phyloP scores from a whole-genome alignment of 2,329 filamentous ascomycete species.

The Parasarocladium wereldwijsianum region DNA sequence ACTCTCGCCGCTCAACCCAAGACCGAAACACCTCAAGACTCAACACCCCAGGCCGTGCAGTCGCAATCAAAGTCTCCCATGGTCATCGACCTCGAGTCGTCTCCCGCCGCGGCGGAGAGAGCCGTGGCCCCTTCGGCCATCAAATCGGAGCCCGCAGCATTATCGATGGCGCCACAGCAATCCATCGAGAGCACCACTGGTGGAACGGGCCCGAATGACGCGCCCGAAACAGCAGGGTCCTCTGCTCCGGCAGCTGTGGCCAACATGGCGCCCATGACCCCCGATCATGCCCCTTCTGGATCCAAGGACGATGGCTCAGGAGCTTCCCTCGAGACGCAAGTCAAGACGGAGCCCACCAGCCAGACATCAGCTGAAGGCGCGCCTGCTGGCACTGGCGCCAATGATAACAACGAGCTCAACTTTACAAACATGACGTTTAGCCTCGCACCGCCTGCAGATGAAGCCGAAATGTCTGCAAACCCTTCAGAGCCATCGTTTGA shows the following conservation, averaged over 20 bases:
- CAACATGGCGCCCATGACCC: slow-evolving; percentile 11
- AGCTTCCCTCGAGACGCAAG: background rate
- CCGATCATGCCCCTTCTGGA: too few relatives aligned
- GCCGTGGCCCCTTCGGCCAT: background rate
- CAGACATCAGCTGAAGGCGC: background rate
- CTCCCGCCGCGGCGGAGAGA: slow-evolving; percentile 10
- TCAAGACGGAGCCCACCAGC: background rate
- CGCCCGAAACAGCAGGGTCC: slow-evolving; percentile 12
- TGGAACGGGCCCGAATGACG: slow-evolving; percentile 2
- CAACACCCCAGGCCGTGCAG: slow-evolving; percentile 16
- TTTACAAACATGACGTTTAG: slow-evolving; percentile 45
- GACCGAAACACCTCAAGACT: slow-evolving; percentile 1
- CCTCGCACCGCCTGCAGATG: slow-evolving; percentile 26
- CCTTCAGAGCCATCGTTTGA: slow-evolving; percentile 28
- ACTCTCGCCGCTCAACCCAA: slow-evolving; percentile 5
- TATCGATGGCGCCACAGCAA: slow-evolving; percentile 5
- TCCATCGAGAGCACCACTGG: slow-evolving; percentile 8
- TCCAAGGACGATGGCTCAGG: slow-evolving; percentile 13
- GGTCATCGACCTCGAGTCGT: slow-evolving; percentile 21
- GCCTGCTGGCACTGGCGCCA: slow-evolving; percentile 5
- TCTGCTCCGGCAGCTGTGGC: background rate
- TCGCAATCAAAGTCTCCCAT: slow-evolving; percentile 20
- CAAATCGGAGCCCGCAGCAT: slow-evolving; percentile 5
- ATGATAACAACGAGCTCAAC: slow-evolving; percentile 23
- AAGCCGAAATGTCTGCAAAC: slow-evolving; percentile 10